Evolutionary conservation across 2,329 filamentous ascomycete genomes (phyloP), one percentile per base, ranked within the genome.

Genomic region (Neofusicoccum cordaticola): DNA sequence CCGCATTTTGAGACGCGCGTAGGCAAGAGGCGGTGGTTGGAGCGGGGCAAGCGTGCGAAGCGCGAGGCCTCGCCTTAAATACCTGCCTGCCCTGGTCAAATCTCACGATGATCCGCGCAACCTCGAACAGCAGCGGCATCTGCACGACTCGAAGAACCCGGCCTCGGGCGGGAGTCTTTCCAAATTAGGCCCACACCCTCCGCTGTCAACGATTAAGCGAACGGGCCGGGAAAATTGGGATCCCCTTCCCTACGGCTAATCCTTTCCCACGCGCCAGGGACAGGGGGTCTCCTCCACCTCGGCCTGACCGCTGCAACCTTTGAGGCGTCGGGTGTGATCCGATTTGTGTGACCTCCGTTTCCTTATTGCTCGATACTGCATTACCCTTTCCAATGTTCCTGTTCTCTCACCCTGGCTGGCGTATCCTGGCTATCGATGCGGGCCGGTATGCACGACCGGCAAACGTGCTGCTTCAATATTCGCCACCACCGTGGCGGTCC

Each of bases 1-100:
- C 89, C 92, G 63, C 93, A 97, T 78, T 96, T 93, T 73, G 93
- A 97, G 79, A 95, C 91, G 3, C 88, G 94, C 48, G 86, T 89
- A 19, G 94, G 94, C 65, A 97, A 97, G 83, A 86, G 91, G 31
- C 80, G 77, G 71, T 83, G 81, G 81, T 75, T 80, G 63, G 80
- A 82, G 71, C 74, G 81, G 66, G 79, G 75, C 70, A 81, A 81
- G 74, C 75, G 70, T 66, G 72, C 72, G 67, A 79, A 77, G 72
- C 78, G 77, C 68, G 69, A 70, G 65, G 72, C 71, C 35, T 70
- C 68, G 50, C 69, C 69, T 67, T 69, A 68, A 67, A 48, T 64
- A 58, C 56, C 37, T 51, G 63, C 45, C 35, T 37, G 37, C 48
- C 63, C 37, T 41, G 44, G 47, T 47, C 52, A 11, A 60, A 60